These are phyloP conservation scores for Clonostachys rosea DNA, from an alignment of 2,329 filamentous ascomycete genomes.

Conservation along the genomic window DNA sequence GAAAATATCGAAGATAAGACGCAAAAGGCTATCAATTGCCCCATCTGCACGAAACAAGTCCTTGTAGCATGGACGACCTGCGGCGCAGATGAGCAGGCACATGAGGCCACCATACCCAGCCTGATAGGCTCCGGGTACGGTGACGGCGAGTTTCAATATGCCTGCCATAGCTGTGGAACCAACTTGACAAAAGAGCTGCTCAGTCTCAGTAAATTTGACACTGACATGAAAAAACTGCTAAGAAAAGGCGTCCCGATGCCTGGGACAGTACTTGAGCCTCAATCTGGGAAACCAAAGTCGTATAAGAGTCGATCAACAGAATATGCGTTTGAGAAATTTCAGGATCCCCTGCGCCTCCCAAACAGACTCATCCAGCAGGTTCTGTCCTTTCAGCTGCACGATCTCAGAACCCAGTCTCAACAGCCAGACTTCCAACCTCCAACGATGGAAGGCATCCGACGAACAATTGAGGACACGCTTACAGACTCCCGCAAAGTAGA, in stretches of 20 bases:
- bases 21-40: conserved; percentile 48
- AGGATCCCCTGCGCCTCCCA: neutral
- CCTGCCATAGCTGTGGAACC: conserved; percentile 45
- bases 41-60: conserved; percentile 37
- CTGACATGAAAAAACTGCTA: neutral
- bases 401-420: neutral
- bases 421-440: neutral
- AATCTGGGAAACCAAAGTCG: conserved; percentile 42
- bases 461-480: neutral
- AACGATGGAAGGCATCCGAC: neutral
- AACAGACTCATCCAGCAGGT: neutral
- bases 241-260: conserved; percentile 52
- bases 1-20: conserved; percentile 48
- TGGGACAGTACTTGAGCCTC: conserved; percentile 58
- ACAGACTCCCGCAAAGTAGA: neutral
- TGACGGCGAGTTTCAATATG: conserved; percentile 44
- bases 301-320: neutral
- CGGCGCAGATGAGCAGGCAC: conserved; percentile 19
- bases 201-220: conserved; percentile 53
- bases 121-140: conserved; percentile 49
- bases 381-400: neutral
- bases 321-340: neutral
- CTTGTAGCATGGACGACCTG: conserved; percentile 58
- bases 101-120: neutral
- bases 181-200: conserved; percentile 53